Base-by-base conservation (phyloP, 2,329 filamentous ascomycete species). In the Didymella arachidicola region DNA sequence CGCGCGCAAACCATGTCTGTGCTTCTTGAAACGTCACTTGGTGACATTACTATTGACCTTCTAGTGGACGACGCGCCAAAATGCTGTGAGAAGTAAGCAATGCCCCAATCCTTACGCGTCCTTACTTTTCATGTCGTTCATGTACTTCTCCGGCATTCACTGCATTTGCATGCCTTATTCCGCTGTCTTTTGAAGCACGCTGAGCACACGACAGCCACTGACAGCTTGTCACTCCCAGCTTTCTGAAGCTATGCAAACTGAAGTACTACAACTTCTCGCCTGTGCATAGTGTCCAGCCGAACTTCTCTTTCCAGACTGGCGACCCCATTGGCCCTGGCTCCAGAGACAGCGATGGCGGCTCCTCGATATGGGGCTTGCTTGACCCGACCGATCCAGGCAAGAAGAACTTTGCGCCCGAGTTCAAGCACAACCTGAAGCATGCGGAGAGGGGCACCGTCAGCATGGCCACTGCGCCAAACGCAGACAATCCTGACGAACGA, bases 201-300 rank as follows among this genome's bases (percentile, higher is more conserved):
- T 88, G 81, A 89, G 81, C 75, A 77, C 67, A 68, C 59, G 63
- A 70, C 67, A 79, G 72, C 73, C 72, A 81, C 82, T 83, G 81
- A 87, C 82, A 82, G 71, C 66, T 78, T 72, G 72, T 69, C 67
- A 45, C 68, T 59, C 67, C 72, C 68, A 96, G 92, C 84, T 98
- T 99, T 78, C 83, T 99, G 57, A 98, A 99, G 84, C 91, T 99
- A 69, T 97, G 95, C 87, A 98, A 98, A 81, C 83, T 93, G 79
- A 99, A 97, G 82, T 99, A 98, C 81, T 99, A 97, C 87, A 98
- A 98, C 82, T 98, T 96, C 78, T 89, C 93, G 6, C 95, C 94
- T 26, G 82, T 98, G 53, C 92, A 97, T 80, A 93, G 89, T 66
- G 87, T 99, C 36, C 95, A 97, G 75, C 95, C 94, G 77, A 88